Percentiles rank a stretch among this genome's conserved stretches.
These are phyloP conservation scores for Neurospora sp. DNA, from an alignment of 495 filamentous ascomycete species.

Conservation along the genomic window DNA sequence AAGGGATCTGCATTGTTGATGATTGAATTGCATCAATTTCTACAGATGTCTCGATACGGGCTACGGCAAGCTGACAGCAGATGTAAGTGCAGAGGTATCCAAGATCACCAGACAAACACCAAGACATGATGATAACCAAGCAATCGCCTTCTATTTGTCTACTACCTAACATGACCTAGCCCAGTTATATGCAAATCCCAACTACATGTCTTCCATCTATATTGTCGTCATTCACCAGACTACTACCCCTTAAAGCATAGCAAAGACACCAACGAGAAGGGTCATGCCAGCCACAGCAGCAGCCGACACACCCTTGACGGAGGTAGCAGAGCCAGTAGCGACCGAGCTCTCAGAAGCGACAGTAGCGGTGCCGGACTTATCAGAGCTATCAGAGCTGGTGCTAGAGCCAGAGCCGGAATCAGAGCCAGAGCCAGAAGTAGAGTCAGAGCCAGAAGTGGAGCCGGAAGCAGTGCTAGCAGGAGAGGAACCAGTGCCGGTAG, in stretches of 20 bases:
- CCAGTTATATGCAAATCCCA: background rate
- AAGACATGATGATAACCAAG: background rate
- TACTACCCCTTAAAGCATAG: constrained; percentile 12
- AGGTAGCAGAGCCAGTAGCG: constrained; percentile 1
- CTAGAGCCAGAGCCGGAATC: constrained; percentile 10
- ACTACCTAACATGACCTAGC: background rate
- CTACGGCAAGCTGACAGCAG: background rate
- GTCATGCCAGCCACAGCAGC: constrained; percentile 9
- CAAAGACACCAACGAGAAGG: constrained; percentile 15
- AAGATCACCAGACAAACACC: background rate
- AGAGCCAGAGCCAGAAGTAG: constrained; percentile 4
- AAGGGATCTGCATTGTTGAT: background rate
- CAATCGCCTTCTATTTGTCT: background rate
- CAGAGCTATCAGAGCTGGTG: constrained; percentile 7
- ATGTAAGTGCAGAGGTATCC: background rate
- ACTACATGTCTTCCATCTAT: background rate
- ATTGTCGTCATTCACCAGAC: background rate
- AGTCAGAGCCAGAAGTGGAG: constrained; percentile 1
- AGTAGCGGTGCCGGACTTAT: background rate
- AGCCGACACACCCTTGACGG: constrained; percentile 8
- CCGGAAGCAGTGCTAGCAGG: constrained; percentile 9
- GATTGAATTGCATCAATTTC: background rate
- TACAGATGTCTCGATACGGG: background rate
- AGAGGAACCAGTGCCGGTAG: constrained; percentile 2
- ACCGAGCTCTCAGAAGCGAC: background rate